Evolutionary conservation across 2,329 filamentous ascomycete genomes (phyloP).

Genomic region (Immersiporthe knoxdaviesiana): DNA sequence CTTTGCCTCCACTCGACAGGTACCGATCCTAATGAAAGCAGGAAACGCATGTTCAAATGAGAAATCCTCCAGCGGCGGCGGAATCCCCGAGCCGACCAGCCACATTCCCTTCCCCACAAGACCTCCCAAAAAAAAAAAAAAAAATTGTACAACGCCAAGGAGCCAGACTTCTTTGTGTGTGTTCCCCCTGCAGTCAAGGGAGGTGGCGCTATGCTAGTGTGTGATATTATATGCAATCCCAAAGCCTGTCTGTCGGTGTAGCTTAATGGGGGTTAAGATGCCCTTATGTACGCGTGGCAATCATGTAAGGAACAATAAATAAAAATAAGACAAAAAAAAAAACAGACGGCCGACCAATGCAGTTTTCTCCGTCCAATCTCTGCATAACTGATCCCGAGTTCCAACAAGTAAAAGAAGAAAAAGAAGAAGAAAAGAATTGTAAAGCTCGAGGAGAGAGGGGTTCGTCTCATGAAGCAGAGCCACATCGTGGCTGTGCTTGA

Average conservation of each 20-base stretch:
- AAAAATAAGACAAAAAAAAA: neutral
- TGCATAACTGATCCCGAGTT: conserved; percentile 7
- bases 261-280: neutral
- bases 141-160: conserved; percentile 19
- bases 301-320: neutral
- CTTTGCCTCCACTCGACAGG: neutral
- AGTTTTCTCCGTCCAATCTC: conserved; percentile 12
- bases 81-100: neutral
- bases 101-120: neutral
- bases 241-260: conserved; percentile 6
- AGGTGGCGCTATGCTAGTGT: conserved; percentile 26
- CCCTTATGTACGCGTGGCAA: conserved; percentile 21
- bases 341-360: conserved; percentile 28
- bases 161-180: conserved; percentile 18
- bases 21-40: conserved; percentile 4
- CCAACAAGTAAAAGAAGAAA: neutral
- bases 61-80: neutral
- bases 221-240: conserved; percentile 28
- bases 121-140: neutral
- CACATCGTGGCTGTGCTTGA: neutral
- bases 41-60: neutral
- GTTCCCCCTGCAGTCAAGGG: conserved; percentile 6
- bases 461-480: neutral
- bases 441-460: conserved; percentile 12
- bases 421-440: neutral